Evolutionary conservation across 1,139 yeast species (phyloP), one percentile per base, ranked within the genome.

Genomic region (Candida frijolesensis): DNA sequence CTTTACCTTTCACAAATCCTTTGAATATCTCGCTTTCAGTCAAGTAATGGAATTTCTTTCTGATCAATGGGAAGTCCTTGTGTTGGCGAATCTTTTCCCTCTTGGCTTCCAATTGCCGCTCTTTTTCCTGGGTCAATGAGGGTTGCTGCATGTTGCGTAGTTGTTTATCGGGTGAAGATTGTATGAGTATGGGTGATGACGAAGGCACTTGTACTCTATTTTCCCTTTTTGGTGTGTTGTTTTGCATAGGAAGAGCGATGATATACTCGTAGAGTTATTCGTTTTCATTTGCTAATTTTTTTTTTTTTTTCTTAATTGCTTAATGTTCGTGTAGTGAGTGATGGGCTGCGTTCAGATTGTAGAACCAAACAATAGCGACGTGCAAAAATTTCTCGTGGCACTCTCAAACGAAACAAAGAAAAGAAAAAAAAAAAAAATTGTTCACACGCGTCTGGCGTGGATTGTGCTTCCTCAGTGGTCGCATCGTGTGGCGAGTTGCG

Each of bases 1-100:
- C 83, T 46, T 82, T 79, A 39, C 83, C 84, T 33, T 80, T 78
- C 46, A 81, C 84, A 60, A 84, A 82, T 1, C 86, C 87, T 46
- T 82, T 82, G 54, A 82, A 78, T 35, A 86, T 76, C 54, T 83
- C 79, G 33, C 82, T 74, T 44, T 76, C 80, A 18, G 70, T 66
- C 19, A 82, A 62, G 44, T 78, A 70, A 44, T 76, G 76, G 60
- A 78, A 83, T 50, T 76, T 62, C 47, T 73, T 76, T 54, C 71
- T 76, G 54, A 81, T 76, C 62, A 78, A 74, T 50, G 72, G 80
- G 62, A 76, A 78, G 68, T 78, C 76, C 52, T 69, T 65, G 57
- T 76, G 80, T 44, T 67, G 67, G 57, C 78, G 64, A 35, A 74
- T 70, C 18, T 73, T 72, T 57, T 73, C 74, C 49, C 79, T 58